These are phyloP conservation scores for Trichoderma semiorbis DNA, from an alignment of 2,329 filamentous ascomycete genomes.

Conservation along the genomic window DNA sequence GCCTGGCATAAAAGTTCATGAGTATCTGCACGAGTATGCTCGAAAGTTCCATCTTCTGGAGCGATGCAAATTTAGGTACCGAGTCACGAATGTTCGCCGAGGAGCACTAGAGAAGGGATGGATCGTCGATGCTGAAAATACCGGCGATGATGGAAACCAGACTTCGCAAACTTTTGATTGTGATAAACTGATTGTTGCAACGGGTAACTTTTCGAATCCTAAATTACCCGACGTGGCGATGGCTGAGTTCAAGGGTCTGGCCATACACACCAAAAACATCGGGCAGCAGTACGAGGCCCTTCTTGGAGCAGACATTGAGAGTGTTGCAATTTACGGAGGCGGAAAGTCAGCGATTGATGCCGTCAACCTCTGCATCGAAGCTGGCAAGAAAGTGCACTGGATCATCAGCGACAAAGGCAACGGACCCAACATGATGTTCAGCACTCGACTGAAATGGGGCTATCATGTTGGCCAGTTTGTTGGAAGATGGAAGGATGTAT, in stretches of 20 bases:
- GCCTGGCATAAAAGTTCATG: neutral
- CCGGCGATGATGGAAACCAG: neutral
- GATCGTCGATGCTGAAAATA: neutral
- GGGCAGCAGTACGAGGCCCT: neutral
- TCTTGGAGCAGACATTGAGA: neutral
- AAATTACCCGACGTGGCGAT: neutral
- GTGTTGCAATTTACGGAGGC: neutral
- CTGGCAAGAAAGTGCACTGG: neutral
- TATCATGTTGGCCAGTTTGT: neutral
- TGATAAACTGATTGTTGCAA: neutral
- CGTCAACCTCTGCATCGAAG: neutral
- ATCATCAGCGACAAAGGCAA: slow-evolving; percentile 5
- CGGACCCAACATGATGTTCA: neutral
- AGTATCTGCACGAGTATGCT: neutral
- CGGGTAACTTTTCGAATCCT: neutral
- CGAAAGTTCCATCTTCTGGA: neutral
- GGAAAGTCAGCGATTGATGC: slow-evolving; percentile 4
- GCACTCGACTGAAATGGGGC: neutral
- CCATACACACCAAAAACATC: neutral
- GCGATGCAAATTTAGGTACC: neutral
- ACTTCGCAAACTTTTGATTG: neutral
- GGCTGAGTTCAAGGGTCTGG: neutral
- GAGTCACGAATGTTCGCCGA: neutral
- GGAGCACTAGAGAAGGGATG: neutral
- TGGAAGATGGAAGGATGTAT: neutral